Percentiles rank a stretch among this genome's conserved stretches.
These are phyloP conservation scores for Clavispora santaluciae DNA, from an alignment of 805 yeast genomes.

Conservation along the genomic window DNA sequence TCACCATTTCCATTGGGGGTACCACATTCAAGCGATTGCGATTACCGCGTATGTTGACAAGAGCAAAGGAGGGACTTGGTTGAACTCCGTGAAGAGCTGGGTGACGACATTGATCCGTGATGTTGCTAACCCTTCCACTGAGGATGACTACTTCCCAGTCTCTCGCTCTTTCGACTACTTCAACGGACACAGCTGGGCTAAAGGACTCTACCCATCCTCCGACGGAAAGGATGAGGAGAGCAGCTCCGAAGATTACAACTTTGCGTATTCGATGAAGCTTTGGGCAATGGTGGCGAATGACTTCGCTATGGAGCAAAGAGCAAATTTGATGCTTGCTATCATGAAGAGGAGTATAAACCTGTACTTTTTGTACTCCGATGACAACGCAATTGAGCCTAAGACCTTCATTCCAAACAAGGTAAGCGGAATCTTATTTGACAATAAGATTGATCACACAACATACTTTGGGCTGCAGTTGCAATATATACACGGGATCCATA, in stretches of 20 bases:
- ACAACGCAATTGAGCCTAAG: slow-evolving; percentile 53
- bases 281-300: slow-evolving; percentile 64
- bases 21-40: slow-evolving; percentile 79
- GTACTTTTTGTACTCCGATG: slow-evolving; percentile 52
- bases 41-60: slow-evolving; percentile 63
- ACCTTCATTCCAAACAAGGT: slow-evolving; percentile 59
- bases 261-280: slow-evolving; percentile 61
- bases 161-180: slow-evolving; percentile 67
- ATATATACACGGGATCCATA: slow-evolving; percentile 74
- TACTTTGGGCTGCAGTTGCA: slow-evolving; percentile 59
- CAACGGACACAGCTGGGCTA: slow-evolving; percentile 73
- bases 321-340: slow-evolving; percentile 54
- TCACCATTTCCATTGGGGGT: slow-evolving; percentile 86
- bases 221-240: slow-evolving; percentile 74
- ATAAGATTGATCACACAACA: slow-evolving; percentile 68
- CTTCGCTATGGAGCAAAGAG: slow-evolving; percentile 46
- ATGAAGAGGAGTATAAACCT: slow-evolving; percentile 49
- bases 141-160: slow-evolving; percentile 56
- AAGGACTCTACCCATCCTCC: slow-evolving; percentile 55
- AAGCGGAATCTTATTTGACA: slow-evolving; percentile 70
- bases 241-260: slow-evolving; percentile 66
- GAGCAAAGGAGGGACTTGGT: slow-evolving; percentile 56
- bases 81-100: slow-evolving; percentile 45
- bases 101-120: slow-evolving; percentile 61
- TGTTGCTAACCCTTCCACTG: slow-evolving; percentile 55